Evolutionary conservation across 306 rosid genomes (phyloP).

Genomic region (Fragaria iinumae): DNA sequence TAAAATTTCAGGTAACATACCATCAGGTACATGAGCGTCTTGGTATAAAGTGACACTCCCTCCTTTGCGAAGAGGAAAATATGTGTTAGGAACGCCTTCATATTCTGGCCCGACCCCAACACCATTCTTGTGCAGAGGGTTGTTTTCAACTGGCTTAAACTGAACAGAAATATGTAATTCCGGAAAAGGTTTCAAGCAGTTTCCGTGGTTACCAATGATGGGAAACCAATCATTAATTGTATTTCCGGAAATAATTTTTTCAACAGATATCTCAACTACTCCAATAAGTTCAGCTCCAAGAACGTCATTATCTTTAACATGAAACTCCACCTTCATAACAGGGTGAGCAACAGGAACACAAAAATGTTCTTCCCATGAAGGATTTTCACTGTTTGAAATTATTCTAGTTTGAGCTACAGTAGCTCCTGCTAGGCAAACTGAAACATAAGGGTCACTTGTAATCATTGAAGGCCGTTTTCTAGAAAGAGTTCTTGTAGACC

Average conservation of each 20-base stretch:
- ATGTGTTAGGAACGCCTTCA: conserved; percentile 53
- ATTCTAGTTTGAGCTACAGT: conserved; percentile 68
- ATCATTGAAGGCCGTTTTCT: conserved; percentile 40
- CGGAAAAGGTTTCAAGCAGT: conserved; percentile 51
- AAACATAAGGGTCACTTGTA: conserved; percentile 83
- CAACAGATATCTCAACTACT: conserved; percentile 50
- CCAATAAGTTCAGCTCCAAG: conserved; percentile 77
- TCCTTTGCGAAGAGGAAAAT: conserved; percentile 64
- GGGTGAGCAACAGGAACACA: conserved; percentile 69
- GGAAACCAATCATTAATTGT: conserved; percentile 64
- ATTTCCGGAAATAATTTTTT: conserved; percentile 42
- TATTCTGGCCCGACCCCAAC: conserved; percentile 19
- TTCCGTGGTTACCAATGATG: conserved; percentile 40
- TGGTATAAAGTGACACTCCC: conserved; percentile 67
- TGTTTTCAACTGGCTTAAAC: conserved; percentile 35
- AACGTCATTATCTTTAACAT: conserved; percentile 66
- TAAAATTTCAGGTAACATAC: conserved; percentile 49
- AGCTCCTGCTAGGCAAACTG: conserved; percentile 60
- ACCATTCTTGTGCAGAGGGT: conserved; percentile 25
- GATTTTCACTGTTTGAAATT: conserved; percentile 55
- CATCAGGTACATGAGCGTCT: conserved; percentile 66
- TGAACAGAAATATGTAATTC: conserved; percentile 59
- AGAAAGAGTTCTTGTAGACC: conserved; percentile 25
- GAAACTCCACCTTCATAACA: conserved; percentile 46
- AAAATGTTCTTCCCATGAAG: conserved; percentile 67